Evolutionary conservation across 2,329 filamentous ascomycete genomes (phyloP).

Genomic region (Aureobasidium sp.): DNA sequence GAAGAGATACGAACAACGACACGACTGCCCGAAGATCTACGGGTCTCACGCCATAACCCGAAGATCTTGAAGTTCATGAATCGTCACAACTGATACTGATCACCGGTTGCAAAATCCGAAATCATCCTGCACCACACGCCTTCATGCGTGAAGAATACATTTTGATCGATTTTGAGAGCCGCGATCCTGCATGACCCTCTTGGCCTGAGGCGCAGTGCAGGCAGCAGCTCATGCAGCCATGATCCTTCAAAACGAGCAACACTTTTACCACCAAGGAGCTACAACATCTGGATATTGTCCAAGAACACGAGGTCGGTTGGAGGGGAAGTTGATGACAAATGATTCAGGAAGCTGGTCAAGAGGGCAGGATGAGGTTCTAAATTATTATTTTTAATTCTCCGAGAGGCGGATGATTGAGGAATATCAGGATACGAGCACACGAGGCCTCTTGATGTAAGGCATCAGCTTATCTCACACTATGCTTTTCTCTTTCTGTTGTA

Average conservation of each 20-base stretch:
- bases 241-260: background rate
- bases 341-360: background rate
- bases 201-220: constrained; percentile 12
- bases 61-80: background rate
- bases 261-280: background rate
- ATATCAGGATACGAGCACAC: background rate
- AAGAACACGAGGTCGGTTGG: background rate
- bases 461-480: constrained; percentile 9
- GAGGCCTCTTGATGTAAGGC: background rate
- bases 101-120: background rate
- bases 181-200: background rate
- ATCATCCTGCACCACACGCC: background rate
- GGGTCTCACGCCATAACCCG: background rate
- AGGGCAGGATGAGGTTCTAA: background rate
- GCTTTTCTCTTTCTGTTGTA: background rate
- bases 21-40: background rate
- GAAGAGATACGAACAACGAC: background rate
- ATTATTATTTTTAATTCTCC: background rate
- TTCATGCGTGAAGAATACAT: background rate
- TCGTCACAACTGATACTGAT: background rate
- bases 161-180: background rate
- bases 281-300: too few relatives aligned
- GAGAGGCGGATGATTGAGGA: background rate
- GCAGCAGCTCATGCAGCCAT: background rate
- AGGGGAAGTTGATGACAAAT: background rate